Evolutionary conservation across 106 monocot species (phyloP), one percentile per base, ranked within the genome.

Genomic region (Phalaenopsis equestris): DNA sequence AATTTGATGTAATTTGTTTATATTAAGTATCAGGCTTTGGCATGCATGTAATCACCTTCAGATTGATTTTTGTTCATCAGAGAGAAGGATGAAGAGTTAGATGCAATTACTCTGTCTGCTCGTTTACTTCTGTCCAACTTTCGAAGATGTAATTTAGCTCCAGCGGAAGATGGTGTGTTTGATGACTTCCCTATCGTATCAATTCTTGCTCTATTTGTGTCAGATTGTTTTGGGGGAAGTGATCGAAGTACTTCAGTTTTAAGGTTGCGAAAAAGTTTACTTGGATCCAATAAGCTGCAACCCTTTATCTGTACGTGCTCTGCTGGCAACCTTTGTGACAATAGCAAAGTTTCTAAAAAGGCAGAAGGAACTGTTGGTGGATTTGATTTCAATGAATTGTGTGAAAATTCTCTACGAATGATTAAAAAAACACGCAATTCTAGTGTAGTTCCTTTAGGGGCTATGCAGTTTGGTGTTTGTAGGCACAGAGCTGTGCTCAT

Each of bases 401-500:
- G 99, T 85, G 88, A 95, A 42, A 86, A 83, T 55, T 95, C 94
- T 52, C 74, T 99, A 24, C 85, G 82, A 36, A 77, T 82, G 47
- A 99, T 95, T 52, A 99, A 95, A 81, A 88, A 85, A 77, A 78
- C 78, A 39, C 87, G 75, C 41, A 95, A 90, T 57, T 99, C 94
- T 19, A 93, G 82, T 85, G 87, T 99, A 79, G 92, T 99, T 38
- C 99, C 99, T 42, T 82, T 99, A 61, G 99, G 99, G 42, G 79
- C 78, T 47, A 55, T 99, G 49, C 91, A 88, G 12, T 87, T 95
- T 87, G 99, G 99, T 86, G 93, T 99, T 81, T 99, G 99, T 85
- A 87, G 99, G 80, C 99, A 99, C 57, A 90, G 99, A 90, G 90
- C 99, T 80, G 85, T 95, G 56, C 88, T 99, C 55, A 95, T 99